Base-by-base conservation (phyloP, 805 yeast species). In the Myxozyma geophila region DNA sequence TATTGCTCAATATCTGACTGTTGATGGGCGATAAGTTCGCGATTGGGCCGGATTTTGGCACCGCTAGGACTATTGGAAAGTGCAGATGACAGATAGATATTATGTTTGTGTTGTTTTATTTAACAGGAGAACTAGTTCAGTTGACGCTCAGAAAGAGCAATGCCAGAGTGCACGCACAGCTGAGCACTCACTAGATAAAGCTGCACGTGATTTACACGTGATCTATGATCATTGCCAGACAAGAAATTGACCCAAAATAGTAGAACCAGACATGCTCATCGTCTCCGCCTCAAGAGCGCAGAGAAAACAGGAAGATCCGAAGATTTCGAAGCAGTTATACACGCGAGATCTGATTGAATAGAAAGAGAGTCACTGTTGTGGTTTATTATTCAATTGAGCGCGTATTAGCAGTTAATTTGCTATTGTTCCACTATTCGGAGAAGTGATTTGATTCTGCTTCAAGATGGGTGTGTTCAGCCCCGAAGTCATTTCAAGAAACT, bases 1-100 rank as follows among this genome's bases (percentile, higher is more conserved):
- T 43, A 53, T n/a, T 33, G 21, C 19, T 21, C 43, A 4, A 36
- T 10, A 15, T 43, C 47, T n/a, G 9, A 4, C 17, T n/a, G 21
- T n/a, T 23, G 13, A 21, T 23, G 28, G 28, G 36, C 57, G 57
- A 53, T 53, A 53, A 53, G 57, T 53, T 21, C 41, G 41, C 41
- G 9, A 8, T 17, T 6, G 52, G 36, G 36, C 37, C 35, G 2
- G 12, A 17, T 21, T 10, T 33, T 36, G 9, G 52, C 36, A 17
- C 37, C 28, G 49, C 23, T 50, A n/a, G 12, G 15, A 7, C 10
- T 41, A 8, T 41, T n/a, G 19, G 46, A 2, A 4, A 28, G 41
- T 35, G 43, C 15, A 15, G 4, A 6, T 43, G 21, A n/a, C 10
- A 13, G 6, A 43, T 2, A 43, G 21, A 43, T 43, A 43, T 6